A percentile compares a stretch with the other conserved stretches of the same genome.
Conservation (phyloP, 345 rosid genomes). For the Populus ilicifolia region DNA sequence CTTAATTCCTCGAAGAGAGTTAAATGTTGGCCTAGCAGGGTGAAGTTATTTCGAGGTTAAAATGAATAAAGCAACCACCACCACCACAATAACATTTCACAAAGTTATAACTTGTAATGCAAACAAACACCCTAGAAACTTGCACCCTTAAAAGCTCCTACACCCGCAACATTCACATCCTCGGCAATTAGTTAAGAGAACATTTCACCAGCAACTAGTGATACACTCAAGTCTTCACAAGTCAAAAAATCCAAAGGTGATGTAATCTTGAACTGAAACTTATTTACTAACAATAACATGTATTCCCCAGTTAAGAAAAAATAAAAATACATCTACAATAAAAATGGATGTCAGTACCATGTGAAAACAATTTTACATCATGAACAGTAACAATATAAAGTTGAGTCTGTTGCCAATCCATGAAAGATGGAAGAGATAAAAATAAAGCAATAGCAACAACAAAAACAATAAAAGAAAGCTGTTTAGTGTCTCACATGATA, state of each 20-base stretch:
- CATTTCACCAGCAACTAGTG: not conserved
- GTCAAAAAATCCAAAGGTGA: not conserved
- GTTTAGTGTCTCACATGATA: not conserved
- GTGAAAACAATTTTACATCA: not conserved
- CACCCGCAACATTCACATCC: not conserved
- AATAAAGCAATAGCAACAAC: not conserved
- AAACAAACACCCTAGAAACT: too few species aligned
- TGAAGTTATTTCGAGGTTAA: not conserved
- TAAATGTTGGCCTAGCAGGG: not conserved
- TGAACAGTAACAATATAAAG: not conserved
- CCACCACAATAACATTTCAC: not conserved
- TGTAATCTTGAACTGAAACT: not conserved
- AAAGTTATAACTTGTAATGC: too few species aligned
- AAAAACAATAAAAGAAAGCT: not conserved
- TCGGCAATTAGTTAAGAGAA: not conserved
- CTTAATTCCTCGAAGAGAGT: not conserved
- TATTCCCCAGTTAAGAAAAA: not conserved
- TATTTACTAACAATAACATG: not conserved
- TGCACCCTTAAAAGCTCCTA: too few species aligned
- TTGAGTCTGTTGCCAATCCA: not conserved
- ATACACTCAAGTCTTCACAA: not conserved
- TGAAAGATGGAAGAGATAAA: not conserved
- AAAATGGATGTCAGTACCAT: not conserved
- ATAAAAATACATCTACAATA: too few species aligned
- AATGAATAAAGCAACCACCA: not conserved